Conservation (phyloP, 2,329 filamentous ascomycete genomes). For the Aspergillus proliferans region DNA sequence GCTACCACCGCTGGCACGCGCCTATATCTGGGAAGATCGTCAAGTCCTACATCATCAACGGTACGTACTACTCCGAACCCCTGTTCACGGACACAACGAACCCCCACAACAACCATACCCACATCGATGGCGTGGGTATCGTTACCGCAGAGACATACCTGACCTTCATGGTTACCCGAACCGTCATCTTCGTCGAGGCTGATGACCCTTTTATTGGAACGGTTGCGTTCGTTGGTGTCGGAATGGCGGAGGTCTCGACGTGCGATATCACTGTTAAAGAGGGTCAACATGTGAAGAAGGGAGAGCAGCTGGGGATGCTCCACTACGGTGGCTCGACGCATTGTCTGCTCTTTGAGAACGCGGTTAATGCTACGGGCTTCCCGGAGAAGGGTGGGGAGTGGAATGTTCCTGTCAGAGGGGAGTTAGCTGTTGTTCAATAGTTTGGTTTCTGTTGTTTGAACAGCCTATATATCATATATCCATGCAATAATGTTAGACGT, state of each 20-base stretch:
- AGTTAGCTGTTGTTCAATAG: conserved; percentile 10
- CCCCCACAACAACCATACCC: conserved; percentile 17
- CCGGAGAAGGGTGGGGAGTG: conserved; percentile 16
- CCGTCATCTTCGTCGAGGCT: conserved; percentile 63
- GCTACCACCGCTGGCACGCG: conserved; percentile 65
- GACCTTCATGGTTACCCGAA: conserved; percentile 59
- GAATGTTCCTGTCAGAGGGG: conserved; percentile 19
- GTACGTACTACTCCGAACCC: conserved; percentile 62
- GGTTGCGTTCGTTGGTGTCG: conserved; percentile 63
- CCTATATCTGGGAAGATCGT: conserved; percentile 57
- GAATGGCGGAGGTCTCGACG: conserved; percentile 69
- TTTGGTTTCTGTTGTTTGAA: background rate
- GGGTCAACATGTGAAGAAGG: conserved; percentile 61
- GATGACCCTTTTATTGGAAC: conserved; percentile 60
- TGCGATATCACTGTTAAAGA: conserved; percentile 64
- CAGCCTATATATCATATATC: background rate
- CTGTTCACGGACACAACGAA: conserved; percentile 43
- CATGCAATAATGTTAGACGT: background rate
- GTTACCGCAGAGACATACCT: conserved; percentile 56
- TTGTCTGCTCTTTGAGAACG: conserved; percentile 55
- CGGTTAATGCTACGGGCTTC: conserved; percentile 18
- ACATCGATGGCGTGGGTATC: conserved; percentile 19
- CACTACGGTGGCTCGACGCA: conserved; percentile 68
- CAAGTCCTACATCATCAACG: conserved; percentile 52
- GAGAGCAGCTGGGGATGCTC: conserved; percentile 68